Conservation (phyloP, 257 asterid species). For the Gentiana straminea region DNA sequence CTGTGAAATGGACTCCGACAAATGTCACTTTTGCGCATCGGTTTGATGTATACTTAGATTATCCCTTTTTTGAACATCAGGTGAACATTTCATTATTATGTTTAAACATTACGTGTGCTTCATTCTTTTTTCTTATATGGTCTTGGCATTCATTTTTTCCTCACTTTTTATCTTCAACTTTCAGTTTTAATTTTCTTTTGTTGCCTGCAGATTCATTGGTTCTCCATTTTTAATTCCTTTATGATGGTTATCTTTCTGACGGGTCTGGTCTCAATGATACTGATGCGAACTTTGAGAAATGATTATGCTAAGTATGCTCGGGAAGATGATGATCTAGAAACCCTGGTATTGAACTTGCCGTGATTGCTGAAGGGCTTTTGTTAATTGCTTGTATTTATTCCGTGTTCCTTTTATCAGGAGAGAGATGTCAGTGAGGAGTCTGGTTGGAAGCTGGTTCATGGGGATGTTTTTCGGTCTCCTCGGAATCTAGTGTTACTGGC, state of each 20-base stretch:
- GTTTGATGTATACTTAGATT: slow-evolving; percentile 92
- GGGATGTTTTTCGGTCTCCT: slow-evolving; percentile 52
- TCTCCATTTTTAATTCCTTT: slow-evolving; percentile 92
- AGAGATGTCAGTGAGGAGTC: slow-evolving; percentile 60
- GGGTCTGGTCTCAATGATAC: slow-evolving; percentile 93
- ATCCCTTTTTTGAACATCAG: slow-evolving; percentile 99
- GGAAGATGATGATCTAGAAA: slow-evolving; percentile 94
- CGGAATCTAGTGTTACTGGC: slow-evolving; percentile 34
- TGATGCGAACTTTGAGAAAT: slow-evolving; percentile 93
- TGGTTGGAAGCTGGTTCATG: slow-evolving; percentile 67
- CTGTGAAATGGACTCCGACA: slow-evolving; percentile 84
- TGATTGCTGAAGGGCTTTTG: background rate
- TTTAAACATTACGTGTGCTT: background rate
- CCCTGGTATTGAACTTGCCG: slow-evolving; percentile 48
- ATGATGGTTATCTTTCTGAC: slow-evolving; percentile 99
- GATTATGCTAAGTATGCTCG: slow-evolving; percentile 99
- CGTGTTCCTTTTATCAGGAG: slow-evolving; percentile 26
- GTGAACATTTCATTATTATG: slow-evolving; percentile 24
- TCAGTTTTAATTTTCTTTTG: slow-evolving; percentile 3
- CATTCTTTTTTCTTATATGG: background rate
- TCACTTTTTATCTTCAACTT: background rate
- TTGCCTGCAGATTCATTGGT: slow-evolving; percentile 86
- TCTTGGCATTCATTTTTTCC: too few relatives aligned
- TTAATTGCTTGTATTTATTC: background rate
- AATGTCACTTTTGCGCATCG: slow-evolving; percentile 78